Base-by-base conservation (phyloP, 352 stramenopile genomes). In the Pythium chondricola region DNA sequence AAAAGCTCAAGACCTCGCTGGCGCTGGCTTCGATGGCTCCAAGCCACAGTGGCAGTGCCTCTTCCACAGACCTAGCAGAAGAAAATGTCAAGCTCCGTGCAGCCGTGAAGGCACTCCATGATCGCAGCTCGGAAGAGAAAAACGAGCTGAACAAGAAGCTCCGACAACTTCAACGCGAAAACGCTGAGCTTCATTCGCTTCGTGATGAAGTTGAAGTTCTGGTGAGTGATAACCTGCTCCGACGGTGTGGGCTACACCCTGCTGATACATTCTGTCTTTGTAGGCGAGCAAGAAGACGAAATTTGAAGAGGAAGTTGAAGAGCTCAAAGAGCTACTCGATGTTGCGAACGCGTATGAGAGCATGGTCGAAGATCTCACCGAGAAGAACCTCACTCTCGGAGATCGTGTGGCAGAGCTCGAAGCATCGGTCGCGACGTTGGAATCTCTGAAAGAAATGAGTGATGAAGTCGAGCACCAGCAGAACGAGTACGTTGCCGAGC, bases 381-480 rank as follows among this genome's bases (percentile, higher is more conserved):
- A 95, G 44, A 95, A 93, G 49, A 95, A 95, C 30, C 31, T 95
- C 42, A 85, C 69, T 6, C 60, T 95, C 1, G 83, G 81, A 6
- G 84, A 95, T 13, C 85, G 86, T 48, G 60, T 93, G 2, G 81
- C 82, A 0, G 84, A 93, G 27, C 42, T 93, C 13, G 75, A 88
- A 45, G 69, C 71, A 11, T 83, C 72, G 0, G 76, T 93, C 13
- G 60, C 69, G 20, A 88, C 80, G 18, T 62, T 93, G 17, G 84
- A 95, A 42, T 78, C 76, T 2, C 57, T 95, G 22, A 83, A 85
- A 24, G 82, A 93, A 32, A 70, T 95, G 59, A 81, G 75, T 18
- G 82, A 95, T 43, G 84, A 95, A 58, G 86, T 95, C 65, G 84
- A 95, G 57, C 82, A 95, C 51, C 84, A 95, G 46, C 82, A 93